Evolutionary conservation across 306 rosid genomes (phyloP), one percentile per base, ranked within the genome.

Genomic region (Crataegus laevigata): DNA sequence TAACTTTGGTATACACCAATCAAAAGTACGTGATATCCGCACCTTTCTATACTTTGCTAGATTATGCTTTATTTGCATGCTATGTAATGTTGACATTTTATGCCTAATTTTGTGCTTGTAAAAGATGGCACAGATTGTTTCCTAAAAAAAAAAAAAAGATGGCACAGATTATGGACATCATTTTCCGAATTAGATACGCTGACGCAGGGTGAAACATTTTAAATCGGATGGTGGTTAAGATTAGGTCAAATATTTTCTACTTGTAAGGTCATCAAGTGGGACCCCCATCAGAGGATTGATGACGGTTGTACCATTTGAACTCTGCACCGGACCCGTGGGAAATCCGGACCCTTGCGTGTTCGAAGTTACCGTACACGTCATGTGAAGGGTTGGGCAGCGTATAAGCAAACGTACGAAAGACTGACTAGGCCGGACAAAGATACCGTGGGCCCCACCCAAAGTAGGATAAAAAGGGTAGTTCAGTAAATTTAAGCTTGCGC

Each of bases 161-260:
- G 26, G 13, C 3, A n/a, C 29, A 26, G 18, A 28, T 12, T 3
- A 28, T 14, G 32, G 3, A 18, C 22, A 63, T 22, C 12, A 9
- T 32, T 79, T 69, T 77, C 81, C 3, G 24, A 18, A 55, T 75
- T 65, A 40, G 84, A 71, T 81, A 30, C 66, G 81, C 66, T 62
- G 69, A 73, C 79, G 51, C 45, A 43, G 34, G 60, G 25, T 75
- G 85, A 85, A 81, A 84, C 84, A 52, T 36, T 81, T 83, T 40
- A 68, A 78, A 80, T 75, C 24, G 25, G 88, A 87, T 81, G 73
- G 97, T 85, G 71, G 97, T 85, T 89, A 76, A 79, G 94, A 89
- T 87, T 82, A 62, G 83, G 87, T 85, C 86, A 81, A 82, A 81
- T 83, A 72, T 74, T 73, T 82, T 79, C 77, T 71, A 77, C 88